Evolutionary conservation across 2,329 filamentous ascomycete species (phyloP).

Genomic region (Calycina herbarum): DNA sequence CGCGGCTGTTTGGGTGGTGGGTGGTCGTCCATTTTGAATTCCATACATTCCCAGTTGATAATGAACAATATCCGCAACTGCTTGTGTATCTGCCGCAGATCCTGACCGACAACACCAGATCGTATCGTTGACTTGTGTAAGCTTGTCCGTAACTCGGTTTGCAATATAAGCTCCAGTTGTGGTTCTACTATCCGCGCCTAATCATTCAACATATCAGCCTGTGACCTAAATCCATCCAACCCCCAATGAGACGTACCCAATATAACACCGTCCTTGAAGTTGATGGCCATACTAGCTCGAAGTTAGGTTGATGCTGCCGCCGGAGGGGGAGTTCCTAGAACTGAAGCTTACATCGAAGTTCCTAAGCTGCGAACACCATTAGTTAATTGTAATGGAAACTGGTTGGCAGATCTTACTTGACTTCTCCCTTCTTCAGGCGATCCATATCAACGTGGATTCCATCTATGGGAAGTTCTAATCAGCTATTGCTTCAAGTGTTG

Average conservation of each 20-base stretch:
- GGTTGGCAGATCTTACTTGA: constrained; percentile 70
- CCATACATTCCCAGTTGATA: constrained; percentile 94
- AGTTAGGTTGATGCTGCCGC: constrained; percentile 29
- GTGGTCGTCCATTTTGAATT: constrained; percentile 83
- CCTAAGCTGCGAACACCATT: constrained; percentile 64
- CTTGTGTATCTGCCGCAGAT: constrained; percentile 96
- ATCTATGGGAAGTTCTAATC: constrained; percentile 59
- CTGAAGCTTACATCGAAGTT: constrained; percentile 81
- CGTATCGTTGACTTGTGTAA: constrained; percentile 96
- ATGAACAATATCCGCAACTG: constrained; percentile 95
- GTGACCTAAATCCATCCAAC: neutral
- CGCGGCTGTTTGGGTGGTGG: constrained; percentile 92
- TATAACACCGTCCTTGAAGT: constrained; percentile 98
- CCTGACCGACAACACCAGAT: constrained; percentile 99
- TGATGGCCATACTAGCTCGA: constrained; percentile 84
- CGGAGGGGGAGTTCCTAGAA: constrained; percentile 20
- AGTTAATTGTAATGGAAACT: constrained; percentile 13
- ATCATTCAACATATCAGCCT: constrained; percentile 21
- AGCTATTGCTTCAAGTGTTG: constrained; percentile 28
- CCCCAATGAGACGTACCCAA: constrained; percentile 56
- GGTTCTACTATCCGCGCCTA: constrained; percentile 91
- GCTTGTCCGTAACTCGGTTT: constrained; percentile 98
- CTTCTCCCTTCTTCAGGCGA: constrained; percentile 95
- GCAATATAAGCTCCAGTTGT: constrained; percentile 98
- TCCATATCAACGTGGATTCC: constrained; percentile 99